Evolutionary conservation across 2,329 filamentous ascomycete genomes (phyloP).

Genomic region (Calonectria honghensis): DNA sequence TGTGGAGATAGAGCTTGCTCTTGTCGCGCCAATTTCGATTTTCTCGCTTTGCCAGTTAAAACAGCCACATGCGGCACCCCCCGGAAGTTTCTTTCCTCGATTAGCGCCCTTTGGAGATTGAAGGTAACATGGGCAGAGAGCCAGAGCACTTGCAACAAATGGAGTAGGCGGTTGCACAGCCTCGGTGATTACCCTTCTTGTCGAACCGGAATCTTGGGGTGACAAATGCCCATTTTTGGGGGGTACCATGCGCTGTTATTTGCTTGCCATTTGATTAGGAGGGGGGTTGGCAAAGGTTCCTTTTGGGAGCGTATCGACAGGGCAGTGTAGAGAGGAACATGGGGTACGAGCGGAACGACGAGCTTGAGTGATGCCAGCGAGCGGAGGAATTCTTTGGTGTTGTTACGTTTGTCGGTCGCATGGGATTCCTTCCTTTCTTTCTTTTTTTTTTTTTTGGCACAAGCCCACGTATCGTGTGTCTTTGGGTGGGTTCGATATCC

Average conservation of each 20-base stretch:
- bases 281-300: constrained; percentile 23
- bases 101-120: constrained; percentile 29
- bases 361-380: neutral
- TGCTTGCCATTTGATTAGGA: constrained; percentile 30
- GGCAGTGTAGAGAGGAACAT: constrained; percentile 19
- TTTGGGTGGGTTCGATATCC: neutral
- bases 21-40: constrained; percentile 30
- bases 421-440: neutral
- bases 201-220: constrained; percentile 18
- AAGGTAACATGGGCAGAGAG: constrained; percentile 25
- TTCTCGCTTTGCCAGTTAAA: constrained; percentile 22
- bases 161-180: constrained; percentile 29
- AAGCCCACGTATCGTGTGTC: neutral
- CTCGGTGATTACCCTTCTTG: constrained; percentile 38
- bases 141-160: constrained; percentile 19
- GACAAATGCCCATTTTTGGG: constrained; percentile 20
- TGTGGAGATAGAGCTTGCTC: constrained; percentile 12
- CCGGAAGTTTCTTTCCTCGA: constrained; percentile 12
- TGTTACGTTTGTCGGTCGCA: neutral
- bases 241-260: constrained; percentile 27
- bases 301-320: constrained; percentile 10
- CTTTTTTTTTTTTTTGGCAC: neutral
- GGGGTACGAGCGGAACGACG: constrained; percentile 13
- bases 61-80: constrained; percentile 8
- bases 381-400: neutral